Evolutionary conservation across 2,329 filamentous ascomycete genomes (phyloP).

Genomic region (Monosporascus cannonballus): DNA sequence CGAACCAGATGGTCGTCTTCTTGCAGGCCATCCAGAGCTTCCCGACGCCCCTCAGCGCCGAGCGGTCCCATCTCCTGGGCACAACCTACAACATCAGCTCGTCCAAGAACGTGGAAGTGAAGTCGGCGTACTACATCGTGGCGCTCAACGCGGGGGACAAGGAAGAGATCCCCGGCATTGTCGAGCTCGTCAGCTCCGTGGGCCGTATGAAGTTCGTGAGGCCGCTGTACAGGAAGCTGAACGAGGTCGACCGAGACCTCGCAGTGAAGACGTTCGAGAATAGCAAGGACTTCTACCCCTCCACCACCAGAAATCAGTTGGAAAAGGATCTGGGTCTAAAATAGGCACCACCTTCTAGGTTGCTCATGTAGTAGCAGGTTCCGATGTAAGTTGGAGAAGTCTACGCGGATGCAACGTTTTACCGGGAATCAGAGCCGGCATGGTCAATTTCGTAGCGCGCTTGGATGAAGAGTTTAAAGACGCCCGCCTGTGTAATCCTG

Average conservation of each 20-base stretch:
- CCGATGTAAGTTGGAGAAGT: too few species aligned
- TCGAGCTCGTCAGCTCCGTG: slow-evolving; percentile 70
- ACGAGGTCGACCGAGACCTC: slow-evolving; percentile 65
- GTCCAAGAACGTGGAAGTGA: slow-evolving; percentile 83
- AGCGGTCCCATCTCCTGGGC: slow-evolving; percentile 67
- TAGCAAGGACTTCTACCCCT: slow-evolving; percentile 91
- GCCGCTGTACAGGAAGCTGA: slow-evolving; percentile 72
- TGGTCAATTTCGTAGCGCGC: too few species aligned
- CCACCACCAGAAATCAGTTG: slow-evolving; percentile 80
- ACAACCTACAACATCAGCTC: slow-evolving; percentile 64
- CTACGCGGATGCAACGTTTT: too few species aligned
- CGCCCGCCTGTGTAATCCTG: too few species aligned
- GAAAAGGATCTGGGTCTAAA: slow-evolving; percentile 68
- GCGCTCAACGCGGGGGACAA: slow-evolving; percentile 69
- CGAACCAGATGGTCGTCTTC: slow-evolving; percentile 89
- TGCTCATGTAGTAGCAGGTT: too few species aligned
- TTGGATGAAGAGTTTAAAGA: too few species aligned
- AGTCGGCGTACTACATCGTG: slow-evolving; percentile 72
- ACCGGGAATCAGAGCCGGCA: too few species aligned
- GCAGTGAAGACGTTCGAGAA: slow-evolving; percentile 79
- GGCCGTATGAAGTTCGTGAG: slow-evolving; percentile 97
- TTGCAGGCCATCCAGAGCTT: slow-evolving; percentile 72
- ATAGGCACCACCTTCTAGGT: slow-evolving; percentile 2
- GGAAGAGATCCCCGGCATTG: slow-evolving; percentile 62
- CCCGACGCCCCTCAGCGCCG: slow-evolving; percentile 53